phyloP scores from a whole-genome alignment of 371 early-diverging fungal genomes.

The Apophysomyces trapeziformis region DNA sequence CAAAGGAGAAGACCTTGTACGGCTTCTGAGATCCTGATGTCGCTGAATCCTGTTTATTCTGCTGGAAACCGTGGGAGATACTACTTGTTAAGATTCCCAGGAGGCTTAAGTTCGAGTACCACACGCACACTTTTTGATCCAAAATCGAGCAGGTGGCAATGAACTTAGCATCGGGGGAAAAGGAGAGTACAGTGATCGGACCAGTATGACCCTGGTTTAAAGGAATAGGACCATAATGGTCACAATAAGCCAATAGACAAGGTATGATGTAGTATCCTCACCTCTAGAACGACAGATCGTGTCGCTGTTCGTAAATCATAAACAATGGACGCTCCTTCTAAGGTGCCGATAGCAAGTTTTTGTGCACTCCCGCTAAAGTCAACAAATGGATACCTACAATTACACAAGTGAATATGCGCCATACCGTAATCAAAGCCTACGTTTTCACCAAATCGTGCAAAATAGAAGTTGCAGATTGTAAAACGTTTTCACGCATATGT shows the following conservation, averaged over 20 bases:
- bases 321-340: constrained; percentile 78
- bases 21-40: constrained; percentile 51
- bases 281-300: constrained; percentile 75
- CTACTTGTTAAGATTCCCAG: constrained; percentile 74
- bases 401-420: background rate
- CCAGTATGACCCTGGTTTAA: constrained; percentile 65
- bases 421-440: constrained; percentile 23
- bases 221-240: background rate
- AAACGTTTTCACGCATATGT: constrained; percentile 71
- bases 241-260: background rate
- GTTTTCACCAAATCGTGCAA: constrained; percentile 80
- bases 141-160: constrained; percentile 76
- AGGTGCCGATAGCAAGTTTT: constrained; percentile 78
- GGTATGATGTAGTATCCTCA: constrained; percentile 11
- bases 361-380: constrained; percentile 80
- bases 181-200: constrained; percentile 71
- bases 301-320: constrained; percentile 89
- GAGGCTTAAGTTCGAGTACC: constrained; percentile 76
- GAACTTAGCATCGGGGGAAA: constrained; percentile 81
- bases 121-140: constrained; percentile 76
- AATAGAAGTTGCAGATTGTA: constrained; percentile 72
- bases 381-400: constrained; percentile 65
- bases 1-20: constrained; percentile 68
- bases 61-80: constrained; percentile 37
- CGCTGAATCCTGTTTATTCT: constrained; percentile 8